Base-by-base conservation (phyloP, 1,284 basidiomycete species). In the Erythrobasidium hasegawianum region DNA sequence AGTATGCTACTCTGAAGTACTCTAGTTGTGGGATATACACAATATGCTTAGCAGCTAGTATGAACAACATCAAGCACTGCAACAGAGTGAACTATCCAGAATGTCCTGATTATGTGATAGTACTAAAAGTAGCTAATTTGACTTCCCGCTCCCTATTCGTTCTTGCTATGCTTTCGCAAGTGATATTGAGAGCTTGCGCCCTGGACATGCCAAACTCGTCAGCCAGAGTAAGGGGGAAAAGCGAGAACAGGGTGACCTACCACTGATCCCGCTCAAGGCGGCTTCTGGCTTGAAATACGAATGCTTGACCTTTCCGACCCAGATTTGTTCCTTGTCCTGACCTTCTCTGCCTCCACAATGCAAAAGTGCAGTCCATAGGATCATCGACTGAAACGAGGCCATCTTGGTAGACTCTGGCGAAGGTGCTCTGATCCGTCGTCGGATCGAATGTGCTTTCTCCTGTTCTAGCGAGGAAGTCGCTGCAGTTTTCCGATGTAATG, bases 291-390 rank as follows among this genome's bases (percentile, higher is more conserved):
- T 69, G 62, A 43, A 70, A 71, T 7, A 73, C 59, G 10, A 59
- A 27, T 14, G 47, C 49, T 18, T 55, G 61, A 11, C 57, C 57
- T 40, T 43, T 47, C 18, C 40, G 52, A 18, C 65, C 69, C 8
- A 70, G 49, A 41, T 68, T 54, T 16, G 54, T 38, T 24, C 52
- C 39, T 33, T 53, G 58, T 5, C 68, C 70, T 13, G 39, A 55
- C 18, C 38, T 50, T 43, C 59, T 60, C 39, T 66, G 66, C 22
- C 54, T 58, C 50, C 69, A 61, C 5, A 73, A 22, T n/a, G 71
- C 68, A 10, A 73, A 69, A 18, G 71, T 72, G 38, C 71, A 71
- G 41, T 73, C 72, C 53, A 71, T 71, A 10, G 68, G 69, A 16
- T 72, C 72, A 59, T 72, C 72, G 22, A 65, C 67, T 1, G 67